Percentiles rank a stretch among this genome's conserved stretches.
phyloP scores from a whole-genome alignment of 176 grass and related monocot species.

The Stipa capillata region DNA sequence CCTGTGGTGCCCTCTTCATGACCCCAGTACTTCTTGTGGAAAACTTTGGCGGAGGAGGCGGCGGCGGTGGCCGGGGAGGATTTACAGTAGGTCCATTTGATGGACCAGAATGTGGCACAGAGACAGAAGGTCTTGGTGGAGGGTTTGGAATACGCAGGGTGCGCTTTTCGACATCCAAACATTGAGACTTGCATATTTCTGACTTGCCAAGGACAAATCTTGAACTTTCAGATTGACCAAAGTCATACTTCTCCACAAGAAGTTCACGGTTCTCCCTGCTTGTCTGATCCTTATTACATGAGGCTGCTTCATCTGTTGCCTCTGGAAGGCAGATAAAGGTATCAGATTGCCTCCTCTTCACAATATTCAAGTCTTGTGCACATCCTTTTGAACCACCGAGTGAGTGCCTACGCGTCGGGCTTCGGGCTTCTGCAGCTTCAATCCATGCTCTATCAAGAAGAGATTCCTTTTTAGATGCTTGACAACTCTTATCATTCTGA shows the following conservation, averaged over 20 bases:
- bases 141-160: conserved; percentile 81
- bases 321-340: conserved; percentile 72
- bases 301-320: conserved; percentile 38
- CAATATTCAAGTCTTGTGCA: conserved; percentile 37
- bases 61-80: conserved; percentile 59
- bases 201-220: conserved; percentile 61
- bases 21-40: conserved; percentile 53
- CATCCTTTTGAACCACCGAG: conserved; percentile 69
- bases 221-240: conserved; percentile 59
- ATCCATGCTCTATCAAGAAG: conserved; percentile 79
- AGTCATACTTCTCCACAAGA: conserved; percentile 48
- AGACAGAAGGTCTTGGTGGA: conserved; percentile 86
- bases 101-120: conserved; percentile 33
- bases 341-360: conserved; percentile 92
- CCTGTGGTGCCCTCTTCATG: conserved; percentile 95
- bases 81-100: conserved; percentile 41
- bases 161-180: conserved; percentile 74
- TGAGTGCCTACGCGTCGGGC: conserved; percentile 71
- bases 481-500: conserved; percentile 41
- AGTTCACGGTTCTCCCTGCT: conserved; percentile 44
- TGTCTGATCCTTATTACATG: conserved; percentile 36
- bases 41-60: conserved; percentile 72
- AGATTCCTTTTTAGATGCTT: conserved; percentile 44
- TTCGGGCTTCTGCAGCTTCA: conserved; percentile 48
- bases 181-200: conserved; percentile 53